phyloP scores from a whole-genome alignment of 305 asterid species.

The Fraxinus latifolia region DNA sequence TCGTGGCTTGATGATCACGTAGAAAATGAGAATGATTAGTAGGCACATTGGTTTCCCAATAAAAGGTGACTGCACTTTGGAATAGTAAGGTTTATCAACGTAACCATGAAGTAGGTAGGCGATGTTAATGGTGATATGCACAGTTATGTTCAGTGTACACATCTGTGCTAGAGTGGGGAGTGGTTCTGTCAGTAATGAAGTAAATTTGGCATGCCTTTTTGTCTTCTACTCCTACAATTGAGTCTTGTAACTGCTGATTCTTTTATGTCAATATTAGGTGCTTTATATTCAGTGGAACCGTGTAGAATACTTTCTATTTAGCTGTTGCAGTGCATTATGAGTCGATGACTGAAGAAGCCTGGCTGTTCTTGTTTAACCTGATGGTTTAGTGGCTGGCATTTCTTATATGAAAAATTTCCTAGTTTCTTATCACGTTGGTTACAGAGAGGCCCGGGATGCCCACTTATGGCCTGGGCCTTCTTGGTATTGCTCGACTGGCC shows the following conservation, averaged over 20 bases:
- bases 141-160: not conserved
- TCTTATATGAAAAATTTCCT: not conserved
- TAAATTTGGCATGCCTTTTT: not conserved
- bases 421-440: not conserved
- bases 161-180: not conserved
- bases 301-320: not conserved
- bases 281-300: not conserved
- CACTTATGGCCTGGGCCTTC: not conserved
- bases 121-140: not conserved
- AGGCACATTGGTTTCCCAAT: slow-evolving; percentile 1
- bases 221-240: not conserved
- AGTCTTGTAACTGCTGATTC: not conserved
- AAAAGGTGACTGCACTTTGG: not conserved
- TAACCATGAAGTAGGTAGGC: not conserved
- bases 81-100: not conserved
- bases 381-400: not conserved
- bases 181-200: not conserved
- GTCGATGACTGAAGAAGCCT: not conserved
- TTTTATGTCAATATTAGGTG: not conserved
- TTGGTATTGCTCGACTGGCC: not conserved
- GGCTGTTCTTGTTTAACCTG: not conserved
- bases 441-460: not conserved
- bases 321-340: not conserved
- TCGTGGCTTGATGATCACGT: slow-evolving; percentile 12
- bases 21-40: slow-evolving; percentile 1